Base-by-base conservation (phyloP, 768 basidiomycete species). In the Rhizopogon rudus region DNA sequence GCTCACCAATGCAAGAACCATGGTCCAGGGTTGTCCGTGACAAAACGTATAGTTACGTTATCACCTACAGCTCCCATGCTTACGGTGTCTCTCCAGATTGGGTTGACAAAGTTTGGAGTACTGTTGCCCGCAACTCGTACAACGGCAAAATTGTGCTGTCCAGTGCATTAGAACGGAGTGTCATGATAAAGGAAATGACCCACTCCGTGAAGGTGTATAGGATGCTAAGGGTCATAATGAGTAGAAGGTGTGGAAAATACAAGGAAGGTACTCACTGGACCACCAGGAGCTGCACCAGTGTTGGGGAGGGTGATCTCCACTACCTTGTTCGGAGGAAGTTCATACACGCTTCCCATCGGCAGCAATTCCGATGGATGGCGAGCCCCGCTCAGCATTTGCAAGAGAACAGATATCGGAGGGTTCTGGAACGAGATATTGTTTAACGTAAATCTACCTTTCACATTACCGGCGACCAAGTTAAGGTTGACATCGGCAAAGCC, bases 1-100 rank as follows among this genome's bases (percentile, higher is more conserved):
- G 39, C 62, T 51, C 39, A 66, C 69, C 70, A 79, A 58, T 79
- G 79, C 31, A 79, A 57, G 59, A 79, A 71, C 80, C 83, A 85
- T 3, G 80, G 79, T 10, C 87, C 87, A 3, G 84, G 77, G 66
- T 88, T 88, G 61, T 88, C 79, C 3, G 85, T 84, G 25, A 70
- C 62, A 67, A 84, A 87, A 37, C 85, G 77, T 51, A 88, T 71
- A 3, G 78, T 78, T 29, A 80, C 77, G 62, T 78, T 68, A 65
- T 78, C 67, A 0, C 54, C 56, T 67, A 78, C 61, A 2, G 56
- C 61, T n/a, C 70, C 68, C 61, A 68, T 71, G 40, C 64, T 71
- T 31, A 69, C 58, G 0, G 66, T 67, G 46, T 76, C 75, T 14
- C 75, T 67, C 55, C 52, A 61, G n/a, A 70, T 48, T 10, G 75